These are phyloP conservation scores for Truncatella angustata DNA, from an alignment of 2,329 filamentous ascomycete genomes.

Conservation along the genomic window DNA sequence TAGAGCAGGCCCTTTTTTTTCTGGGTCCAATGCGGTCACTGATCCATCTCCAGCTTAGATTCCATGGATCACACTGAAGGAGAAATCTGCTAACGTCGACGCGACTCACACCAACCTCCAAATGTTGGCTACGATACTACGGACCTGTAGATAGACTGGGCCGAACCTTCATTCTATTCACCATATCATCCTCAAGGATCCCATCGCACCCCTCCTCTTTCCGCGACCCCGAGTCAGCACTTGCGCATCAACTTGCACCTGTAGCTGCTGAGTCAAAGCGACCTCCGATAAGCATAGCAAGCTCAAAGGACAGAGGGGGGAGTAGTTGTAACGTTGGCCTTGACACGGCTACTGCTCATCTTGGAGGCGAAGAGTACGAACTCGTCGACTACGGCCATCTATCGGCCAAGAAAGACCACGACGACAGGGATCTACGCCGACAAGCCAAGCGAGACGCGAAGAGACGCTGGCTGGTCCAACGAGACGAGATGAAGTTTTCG, in stretches of 20 bases:
- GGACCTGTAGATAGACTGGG: not conserved
- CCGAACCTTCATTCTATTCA: conserved; percentile 13
- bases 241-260: conserved; percentile 20
- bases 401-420: conserved; percentile 24
- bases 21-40: no score
- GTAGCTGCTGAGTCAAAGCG: conserved; percentile 13
- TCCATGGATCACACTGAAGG: no score
- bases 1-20: no score
- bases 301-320: conserved; percentile 11
- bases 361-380: conserved; percentile 21
- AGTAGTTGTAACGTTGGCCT: not conserved
- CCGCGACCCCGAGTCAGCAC: conserved; percentile 19
- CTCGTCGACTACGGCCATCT: conserved; percentile 38
- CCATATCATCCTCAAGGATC: conserved; percentile 22
- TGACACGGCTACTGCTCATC: no score
- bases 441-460: conserved; percentile 57
- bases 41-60: no score
- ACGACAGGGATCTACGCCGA: conserved; percentile 32
- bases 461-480: conserved; percentile 67
- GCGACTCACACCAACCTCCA: not conserved
- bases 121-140: not conserved
- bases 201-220: conserved; percentile 27
- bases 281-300: conserved; percentile 1
- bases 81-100: no score
- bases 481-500: conserved; percentile 98